Conservation (phyloP, 148 eudicot species). For the Dysphania ambrosioides region DNA sequence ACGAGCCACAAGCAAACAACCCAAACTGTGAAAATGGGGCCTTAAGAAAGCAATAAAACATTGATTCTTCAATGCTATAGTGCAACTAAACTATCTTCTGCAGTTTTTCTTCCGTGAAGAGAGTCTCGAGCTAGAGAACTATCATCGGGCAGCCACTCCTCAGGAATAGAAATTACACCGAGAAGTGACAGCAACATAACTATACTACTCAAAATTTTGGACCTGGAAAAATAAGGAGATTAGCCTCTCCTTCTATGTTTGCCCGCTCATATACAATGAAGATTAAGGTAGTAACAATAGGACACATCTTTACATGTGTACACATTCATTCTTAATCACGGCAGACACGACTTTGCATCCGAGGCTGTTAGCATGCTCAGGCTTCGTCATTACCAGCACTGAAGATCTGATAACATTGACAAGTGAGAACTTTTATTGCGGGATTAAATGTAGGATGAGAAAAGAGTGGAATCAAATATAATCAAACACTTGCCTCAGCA, state of each 20-base stretch:
- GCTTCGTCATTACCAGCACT: constrained; percentile 1
- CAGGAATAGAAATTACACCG: background rate
- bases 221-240: background rate
- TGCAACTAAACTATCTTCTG: too few relatives aligned
- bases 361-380: background rate
- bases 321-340: background rate
- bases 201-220: constrained; percentile 11
- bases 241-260: background rate
- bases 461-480: background rate
- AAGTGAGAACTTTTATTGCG: too few relatives aligned
- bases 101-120: too few relatives aligned
- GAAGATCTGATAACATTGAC: constrained; percentile 21
- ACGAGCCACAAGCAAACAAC: too few relatives aligned
- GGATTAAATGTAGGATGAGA: background rate
- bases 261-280: background rate
- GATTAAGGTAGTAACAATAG: background rate
- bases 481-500: constrained; percentile 32
- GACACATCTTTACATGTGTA: background rate
- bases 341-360: background rate
- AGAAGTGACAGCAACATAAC: background rate
- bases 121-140: background rate
- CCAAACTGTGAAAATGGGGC: too few relatives aligned
- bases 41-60: too few relatives aligned
- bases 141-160: background rate
- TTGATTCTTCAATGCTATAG: too few relatives aligned